Evolutionary conservation across 352 stramenopile genomes (phyloP).

Genomic region (Phytopythium cucurbitacearum): DNA sequence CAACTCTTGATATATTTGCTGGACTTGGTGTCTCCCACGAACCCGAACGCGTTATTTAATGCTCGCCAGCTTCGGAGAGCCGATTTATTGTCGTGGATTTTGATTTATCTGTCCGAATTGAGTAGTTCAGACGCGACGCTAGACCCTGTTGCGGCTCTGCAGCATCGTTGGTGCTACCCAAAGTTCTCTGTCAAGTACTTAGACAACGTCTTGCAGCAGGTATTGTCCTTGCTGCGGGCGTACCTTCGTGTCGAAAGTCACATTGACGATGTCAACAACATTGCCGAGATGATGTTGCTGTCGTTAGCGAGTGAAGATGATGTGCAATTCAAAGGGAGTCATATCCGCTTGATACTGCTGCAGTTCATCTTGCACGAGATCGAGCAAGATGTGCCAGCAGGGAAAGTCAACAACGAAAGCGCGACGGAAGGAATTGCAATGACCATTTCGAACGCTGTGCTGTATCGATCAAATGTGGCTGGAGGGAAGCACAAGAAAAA

Average conservation of each 20-base stretch:
- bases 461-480: constrained; percentile 16
- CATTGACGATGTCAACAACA: constrained; percentile 37
- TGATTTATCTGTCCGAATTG: constrained; percentile 52
- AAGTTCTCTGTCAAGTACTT: constrained; percentile 26
- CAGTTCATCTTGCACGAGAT: constrained; percentile 58
- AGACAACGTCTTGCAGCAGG: constrained; percentile 46
- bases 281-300: constrained; percentile 45
- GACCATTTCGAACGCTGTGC: constrained; percentile 41
- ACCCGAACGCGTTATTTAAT: constrained; percentile 80
- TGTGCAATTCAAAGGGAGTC: constrained; percentile 21
- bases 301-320: constrained; percentile 29
- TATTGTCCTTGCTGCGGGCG: constrained; percentile 30
- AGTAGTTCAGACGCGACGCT: constrained; percentile 35
- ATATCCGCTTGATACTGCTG: constrained; percentile 35
- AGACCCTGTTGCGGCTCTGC: constrained; percentile 16
- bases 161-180: constrained; percentile 53
- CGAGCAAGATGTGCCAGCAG: constrained; percentile 24
- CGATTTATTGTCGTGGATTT: constrained; percentile 47
- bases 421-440: constrained; percentile 12
- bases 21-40: constrained; percentile 35
- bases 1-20: constrained; percentile 46
- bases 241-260: constrained; percentile 62
- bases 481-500: constrained; percentile 25
- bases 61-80: constrained; percentile 55
- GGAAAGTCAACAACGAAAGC: not conserved